Percentiles rank a stretch among this genome's conserved stretches.
Conservation (phyloP, 129 eudicot genomes). For the Saussurea involucrata region DNA sequence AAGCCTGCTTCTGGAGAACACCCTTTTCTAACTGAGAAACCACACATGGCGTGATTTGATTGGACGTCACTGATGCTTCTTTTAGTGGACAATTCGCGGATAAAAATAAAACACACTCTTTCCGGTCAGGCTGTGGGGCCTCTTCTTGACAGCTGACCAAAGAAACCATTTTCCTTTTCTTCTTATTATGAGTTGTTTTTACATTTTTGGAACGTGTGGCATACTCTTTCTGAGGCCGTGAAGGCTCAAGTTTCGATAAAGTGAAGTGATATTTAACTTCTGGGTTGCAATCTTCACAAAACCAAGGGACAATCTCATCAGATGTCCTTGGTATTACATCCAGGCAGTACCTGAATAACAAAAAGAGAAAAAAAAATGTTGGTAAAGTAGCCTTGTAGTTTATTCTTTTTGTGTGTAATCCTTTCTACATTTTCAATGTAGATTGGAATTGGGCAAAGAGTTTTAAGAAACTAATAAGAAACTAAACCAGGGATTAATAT, state of each 20-base stretch:
- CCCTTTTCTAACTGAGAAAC: neutral
- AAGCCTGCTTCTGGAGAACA: neutral
- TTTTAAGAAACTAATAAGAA: neutral
- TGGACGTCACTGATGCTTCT: conserved; percentile 11
- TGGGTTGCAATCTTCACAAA: conserved; percentile 57
- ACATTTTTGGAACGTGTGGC: conserved; percentile 15
- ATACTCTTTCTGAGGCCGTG: conserved; percentile 3
- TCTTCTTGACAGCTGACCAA: conserved; percentile 6
- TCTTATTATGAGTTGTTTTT: neutral
- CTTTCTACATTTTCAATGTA: neutral
- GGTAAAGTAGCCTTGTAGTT: neutral
- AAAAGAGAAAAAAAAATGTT: neutral
- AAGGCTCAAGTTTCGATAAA: neutral
- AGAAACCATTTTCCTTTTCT: neutral
- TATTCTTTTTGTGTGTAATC: neutral
- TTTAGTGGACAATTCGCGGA: neutral
- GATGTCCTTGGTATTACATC: conserved; percentile 32
- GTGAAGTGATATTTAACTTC: neutral
- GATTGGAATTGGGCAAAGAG: neutral
- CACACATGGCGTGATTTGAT: conserved; percentile 9
- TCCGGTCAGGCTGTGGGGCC: neutral
- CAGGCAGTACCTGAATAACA: conserved; percentile 57
- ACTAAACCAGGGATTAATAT: too few species aligned
- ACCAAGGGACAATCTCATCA: conserved; percentile 57
- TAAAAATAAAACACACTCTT: conserved; percentile 9